Percentiles rank a stretch among this genome's conserved stretches.
Conservation (phyloP, 768 basidiomycete species). For the Calvatia gigantea region DNA sequence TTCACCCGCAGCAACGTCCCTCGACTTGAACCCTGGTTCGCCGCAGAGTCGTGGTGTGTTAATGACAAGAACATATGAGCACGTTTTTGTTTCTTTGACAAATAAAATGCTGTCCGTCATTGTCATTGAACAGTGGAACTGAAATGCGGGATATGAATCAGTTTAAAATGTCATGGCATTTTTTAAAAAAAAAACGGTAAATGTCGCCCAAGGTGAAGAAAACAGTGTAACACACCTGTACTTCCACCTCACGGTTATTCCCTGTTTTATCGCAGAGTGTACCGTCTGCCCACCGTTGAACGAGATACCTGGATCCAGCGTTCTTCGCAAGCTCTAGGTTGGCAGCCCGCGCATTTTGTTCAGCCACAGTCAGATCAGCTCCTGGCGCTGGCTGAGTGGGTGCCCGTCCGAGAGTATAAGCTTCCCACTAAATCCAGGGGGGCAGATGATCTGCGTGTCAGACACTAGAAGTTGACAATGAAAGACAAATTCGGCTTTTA, state of each 20-base stretch:
- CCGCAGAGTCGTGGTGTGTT: slow-evolving; percentile 93
- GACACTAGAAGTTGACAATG: slow-evolving; percentile 19
- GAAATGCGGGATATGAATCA: slow-evolving; percentile 19
- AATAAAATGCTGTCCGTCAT: slow-evolving; percentile 88
- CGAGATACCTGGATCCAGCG: slow-evolving; percentile 85
- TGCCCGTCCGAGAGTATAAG: slow-evolving; percentile 75
- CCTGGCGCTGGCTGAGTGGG: slow-evolving; percentile 56
- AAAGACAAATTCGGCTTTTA: slow-evolving; percentile 29
- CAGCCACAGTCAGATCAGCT: slow-evolving; percentile 62
- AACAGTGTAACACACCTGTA: slow-evolving; percentile 63
- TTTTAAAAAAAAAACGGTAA: not conserved
- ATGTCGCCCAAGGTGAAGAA: slow-evolving; percentile 14
- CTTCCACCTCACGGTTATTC: slow-evolving; percentile 84
- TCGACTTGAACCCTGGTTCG: slow-evolving; percentile 88
- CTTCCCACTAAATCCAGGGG: slow-evolving; percentile 52
- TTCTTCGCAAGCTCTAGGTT: slow-evolving; percentile 76
- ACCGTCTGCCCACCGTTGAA: slow-evolving; percentile 89
- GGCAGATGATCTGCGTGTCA: slow-evolving; percentile 6
- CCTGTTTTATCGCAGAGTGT: slow-evolving; percentile 93
- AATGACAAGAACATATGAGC: slow-evolving; percentile 90
- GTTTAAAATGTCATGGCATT: slow-evolving; percentile 15
- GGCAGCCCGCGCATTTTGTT: slow-evolving; percentile 58
- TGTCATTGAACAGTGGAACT: slow-evolving; percentile 97
- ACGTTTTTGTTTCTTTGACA: slow-evolving; percentile 91
- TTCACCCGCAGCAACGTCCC: slow-evolving; percentile 61